Conservation (phyloP, 305 asterid species). For the Fraxinus velutina region DNA sequence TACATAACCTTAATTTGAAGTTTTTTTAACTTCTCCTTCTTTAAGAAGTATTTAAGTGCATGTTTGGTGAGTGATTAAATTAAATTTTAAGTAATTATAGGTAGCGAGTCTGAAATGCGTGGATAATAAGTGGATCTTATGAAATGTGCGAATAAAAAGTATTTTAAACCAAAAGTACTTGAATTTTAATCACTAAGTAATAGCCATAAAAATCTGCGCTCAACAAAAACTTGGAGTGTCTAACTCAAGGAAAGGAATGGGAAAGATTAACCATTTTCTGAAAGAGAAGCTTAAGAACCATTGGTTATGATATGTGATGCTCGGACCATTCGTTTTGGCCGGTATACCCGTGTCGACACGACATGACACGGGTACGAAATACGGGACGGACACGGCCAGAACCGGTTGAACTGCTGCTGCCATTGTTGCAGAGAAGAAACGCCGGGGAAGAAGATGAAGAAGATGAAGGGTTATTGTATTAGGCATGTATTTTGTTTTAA, state of each 20-base stretch:
- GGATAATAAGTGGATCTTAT: background rate
- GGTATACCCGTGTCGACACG: too few relatives aligned
- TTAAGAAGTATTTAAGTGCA: background rate
- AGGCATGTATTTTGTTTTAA: too few relatives aligned
- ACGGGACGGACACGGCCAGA: too few relatives aligned
- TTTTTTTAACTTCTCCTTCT: background rate
- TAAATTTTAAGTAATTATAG: background rate
- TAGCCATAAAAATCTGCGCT: background rate
- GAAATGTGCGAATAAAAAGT: background rate
- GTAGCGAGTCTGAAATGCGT: background rate
- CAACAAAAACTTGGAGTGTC: background rate
- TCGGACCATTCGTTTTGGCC: too few relatives aligned
- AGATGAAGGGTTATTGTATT: too few relatives aligned
- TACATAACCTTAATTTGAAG: background rate
- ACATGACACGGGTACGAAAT: too few relatives aligned
- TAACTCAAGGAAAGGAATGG: background rate
- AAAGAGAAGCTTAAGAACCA: background rate
- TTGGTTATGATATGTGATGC: background rate
- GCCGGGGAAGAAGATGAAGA: too few relatives aligned
- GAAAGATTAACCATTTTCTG: background rate
- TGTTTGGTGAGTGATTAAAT: background rate
- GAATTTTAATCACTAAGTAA: background rate
- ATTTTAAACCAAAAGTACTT: background rate
- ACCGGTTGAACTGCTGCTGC: too few relatives aligned
- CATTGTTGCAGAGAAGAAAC: too few relatives aligned